Conservation (phyloP, 257 asterid species). For the Eucommia ulmoides region DNA sequence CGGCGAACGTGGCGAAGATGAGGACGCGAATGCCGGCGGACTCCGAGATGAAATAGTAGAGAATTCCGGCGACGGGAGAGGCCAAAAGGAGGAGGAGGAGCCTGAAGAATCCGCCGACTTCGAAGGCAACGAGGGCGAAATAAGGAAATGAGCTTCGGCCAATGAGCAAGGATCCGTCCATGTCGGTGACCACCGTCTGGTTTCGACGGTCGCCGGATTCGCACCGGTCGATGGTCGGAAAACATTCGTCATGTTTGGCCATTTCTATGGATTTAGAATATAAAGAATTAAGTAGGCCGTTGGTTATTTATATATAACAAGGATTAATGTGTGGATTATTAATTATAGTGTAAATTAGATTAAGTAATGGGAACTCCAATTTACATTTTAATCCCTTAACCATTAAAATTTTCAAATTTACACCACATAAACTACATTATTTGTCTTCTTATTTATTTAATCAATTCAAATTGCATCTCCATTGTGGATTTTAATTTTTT, state of each 20-base stretch:
- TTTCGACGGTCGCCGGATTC: constrained; percentile 29
- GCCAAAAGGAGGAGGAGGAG: constrained; percentile 42
- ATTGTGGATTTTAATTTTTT: too few relatives aligned
- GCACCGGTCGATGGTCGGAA: constrained; percentile 29
- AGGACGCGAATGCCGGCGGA: constrained; percentile 50
- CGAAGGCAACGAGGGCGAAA: constrained; percentile 64
- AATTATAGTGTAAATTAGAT: too few relatives aligned
- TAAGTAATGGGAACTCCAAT: too few relatives aligned
- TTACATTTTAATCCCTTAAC: too few relatives aligned
- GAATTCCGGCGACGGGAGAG: constrained; percentile 44
- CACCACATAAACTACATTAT: too few relatives aligned
- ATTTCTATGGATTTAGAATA: constrained; percentile 1
- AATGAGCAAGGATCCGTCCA: constrained; percentile 57
- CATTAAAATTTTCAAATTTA: too few relatives aligned
- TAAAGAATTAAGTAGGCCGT: too few relatives aligned
- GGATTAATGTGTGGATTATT: too few relatives aligned
- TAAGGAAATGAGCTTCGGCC: constrained; percentile 60
- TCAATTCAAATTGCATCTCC: too few relatives aligned
- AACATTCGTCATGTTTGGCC: constrained; percentile 13
- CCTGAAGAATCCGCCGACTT: constrained; percentile 57
- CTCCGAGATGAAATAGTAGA: constrained; percentile 48
- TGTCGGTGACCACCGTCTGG: constrained; percentile 36
- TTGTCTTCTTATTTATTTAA: too few relatives aligned
- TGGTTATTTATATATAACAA: too few relatives aligned
- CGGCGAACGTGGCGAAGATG: constrained; percentile 44